Evolutionary conservation across 1,284 basidiomycete genomes (phyloP).

Genomic region (Inonotus hispidus): DNA sequence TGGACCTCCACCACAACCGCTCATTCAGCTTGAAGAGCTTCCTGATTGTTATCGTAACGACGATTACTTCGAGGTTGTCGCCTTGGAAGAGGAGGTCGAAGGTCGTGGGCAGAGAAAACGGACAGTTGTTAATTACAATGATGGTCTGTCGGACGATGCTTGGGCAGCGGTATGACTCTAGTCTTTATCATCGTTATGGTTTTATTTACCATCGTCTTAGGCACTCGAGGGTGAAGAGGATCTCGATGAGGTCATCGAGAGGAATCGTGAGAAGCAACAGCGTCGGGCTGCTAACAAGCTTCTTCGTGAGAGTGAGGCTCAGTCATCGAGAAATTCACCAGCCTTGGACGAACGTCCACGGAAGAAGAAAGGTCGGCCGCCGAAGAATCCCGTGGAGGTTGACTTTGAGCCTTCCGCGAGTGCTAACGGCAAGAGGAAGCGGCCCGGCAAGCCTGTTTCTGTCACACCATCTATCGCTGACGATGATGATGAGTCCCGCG

Average conservation of each 20-base stretch:
- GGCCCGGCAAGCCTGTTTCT: conserved; percentile 67
- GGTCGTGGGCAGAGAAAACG: conserved; percentile 83
- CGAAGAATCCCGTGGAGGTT: conserved; percentile 31
- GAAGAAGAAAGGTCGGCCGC: conserved; percentile 65
- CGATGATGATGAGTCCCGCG: conserved; percentile 62
- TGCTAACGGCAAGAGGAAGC: conserved; percentile 60
- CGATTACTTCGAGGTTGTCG: conserved; percentile 67
- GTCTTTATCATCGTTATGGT: neutral
- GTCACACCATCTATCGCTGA: conserved; percentile 71
- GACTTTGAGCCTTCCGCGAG: conserved; percentile 46
- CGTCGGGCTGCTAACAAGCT: conserved; percentile 49
- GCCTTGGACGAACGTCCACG: conserved; percentile 56
- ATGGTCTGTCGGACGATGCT: conserved; percentile 91
- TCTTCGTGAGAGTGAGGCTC: conserved; percentile 43
- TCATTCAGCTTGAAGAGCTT: conserved; percentile 88
- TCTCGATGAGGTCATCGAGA: conserved; percentile 68
- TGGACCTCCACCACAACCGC: conserved; percentile 71
- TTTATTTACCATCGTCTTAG: conserved; percentile 29
- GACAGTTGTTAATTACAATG: conserved; percentile 88
- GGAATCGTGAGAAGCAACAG: conserved; percentile 55
- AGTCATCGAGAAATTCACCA: conserved; percentile 53
- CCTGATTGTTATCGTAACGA: conserved; percentile 90
- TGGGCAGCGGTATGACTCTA: conserved; percentile 67
- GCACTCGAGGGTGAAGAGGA: conserved; percentile 89
- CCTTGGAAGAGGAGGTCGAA: conserved; percentile 65